Percentiles rank a stretch among this genome's conserved stretches.
phyloP scores from a whole-genome alignment of 2,329 filamentous ascomycete genomes.

The Mariannaea elegans region DNA sequence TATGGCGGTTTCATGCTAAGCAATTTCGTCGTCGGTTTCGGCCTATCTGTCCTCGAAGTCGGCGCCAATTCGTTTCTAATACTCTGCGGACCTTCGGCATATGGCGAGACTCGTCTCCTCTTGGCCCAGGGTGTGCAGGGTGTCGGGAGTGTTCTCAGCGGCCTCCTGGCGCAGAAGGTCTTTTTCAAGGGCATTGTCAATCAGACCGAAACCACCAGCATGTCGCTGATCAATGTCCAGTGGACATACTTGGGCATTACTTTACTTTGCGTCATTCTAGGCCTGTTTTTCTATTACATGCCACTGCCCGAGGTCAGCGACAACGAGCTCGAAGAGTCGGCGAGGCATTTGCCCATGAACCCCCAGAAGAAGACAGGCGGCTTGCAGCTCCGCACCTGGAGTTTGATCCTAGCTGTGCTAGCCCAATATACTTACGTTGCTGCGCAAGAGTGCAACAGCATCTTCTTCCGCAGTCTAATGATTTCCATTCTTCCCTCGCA shows the following conservation, averaged over 20 bases:
- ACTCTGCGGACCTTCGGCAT: constrained; percentile 77
- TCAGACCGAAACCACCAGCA: constrained; percentile 37
- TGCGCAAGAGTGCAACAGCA: constrained; percentile 72
- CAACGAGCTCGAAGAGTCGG: constrained; percentile 60
- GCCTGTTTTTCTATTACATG: constrained; percentile 74
- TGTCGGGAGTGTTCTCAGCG: constrained; percentile 77
- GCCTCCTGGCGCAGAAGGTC: constrained; percentile 75
- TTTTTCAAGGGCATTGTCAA: constrained; percentile 72
- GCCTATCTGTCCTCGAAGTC: constrained; percentile 80
- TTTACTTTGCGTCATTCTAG: constrained; percentile 75
- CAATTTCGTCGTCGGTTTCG: constrained; percentile 79
- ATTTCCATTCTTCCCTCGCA: constrained; percentile 49
- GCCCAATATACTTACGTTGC: constrained; percentile 84
- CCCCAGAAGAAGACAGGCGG: constrained; percentile 60
- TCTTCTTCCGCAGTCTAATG: constrained; percentile 66
- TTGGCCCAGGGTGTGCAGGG: constrained; percentile 80
- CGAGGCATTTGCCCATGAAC: constrained; percentile 59
- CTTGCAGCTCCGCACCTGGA: constrained; percentile 63
- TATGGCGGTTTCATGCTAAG: constrained; percentile 82
- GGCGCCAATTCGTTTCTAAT: constrained; percentile 79
- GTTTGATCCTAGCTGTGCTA: constrained; percentile 74
- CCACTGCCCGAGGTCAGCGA: constrained; percentile 70
- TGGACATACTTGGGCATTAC: constrained; percentile 89
- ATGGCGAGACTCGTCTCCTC: constrained; percentile 78
- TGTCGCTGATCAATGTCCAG: constrained; percentile 76